Conservation (phyloP, 1,284 basidiomycete species). For the Ustilago esculenta region DNA sequence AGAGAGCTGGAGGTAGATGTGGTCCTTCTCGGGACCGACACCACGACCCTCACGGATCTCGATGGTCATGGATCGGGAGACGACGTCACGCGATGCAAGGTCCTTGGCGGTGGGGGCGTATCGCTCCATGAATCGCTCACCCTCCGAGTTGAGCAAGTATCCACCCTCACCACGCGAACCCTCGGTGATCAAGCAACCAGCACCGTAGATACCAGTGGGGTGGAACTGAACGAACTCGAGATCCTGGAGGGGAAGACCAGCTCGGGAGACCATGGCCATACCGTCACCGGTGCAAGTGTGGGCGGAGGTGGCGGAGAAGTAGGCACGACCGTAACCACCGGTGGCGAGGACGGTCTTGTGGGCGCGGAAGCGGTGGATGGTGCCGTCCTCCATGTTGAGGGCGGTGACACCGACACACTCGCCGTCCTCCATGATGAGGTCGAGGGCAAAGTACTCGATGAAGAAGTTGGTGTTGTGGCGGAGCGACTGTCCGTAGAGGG, state of each 20-base stretch:
- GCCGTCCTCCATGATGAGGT: slow-evolving; percentile 97
- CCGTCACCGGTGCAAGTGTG: slow-evolving; percentile 99
- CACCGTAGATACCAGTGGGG: slow-evolving; percentile 99
- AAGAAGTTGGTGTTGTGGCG: slow-evolving; percentile 99
- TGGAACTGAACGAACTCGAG: slow-evolving; percentile 99
- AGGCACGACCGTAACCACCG: slow-evolving; percentile 96
- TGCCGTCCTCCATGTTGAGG: slow-evolving; percentile 99
- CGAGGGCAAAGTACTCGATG: slow-evolving; percentile 96
- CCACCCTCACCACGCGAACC: slow-evolving; percentile 99
- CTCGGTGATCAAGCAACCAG: slow-evolving; percentile 98
- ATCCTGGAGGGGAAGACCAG: slow-evolving; percentile 96
- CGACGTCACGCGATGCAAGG: slow-evolving; percentile 98
- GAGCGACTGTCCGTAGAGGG: slow-evolving; percentile 97
- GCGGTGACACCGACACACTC: slow-evolving; percentile 99
- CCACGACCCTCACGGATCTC: slow-evolving; percentile 99
- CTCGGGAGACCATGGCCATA: slow-evolving; percentile 97
- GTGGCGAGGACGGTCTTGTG: slow-evolving; percentile 99
- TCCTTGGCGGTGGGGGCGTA: slow-evolving; percentile 98
- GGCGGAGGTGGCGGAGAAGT: slow-evolving; percentile 98
- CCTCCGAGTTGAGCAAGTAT: slow-evolving; percentile 97
- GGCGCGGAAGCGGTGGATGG: slow-evolving; percentile 95
- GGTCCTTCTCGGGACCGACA: slow-evolving; percentile 98
- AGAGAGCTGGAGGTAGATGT: slow-evolving; percentile 95
- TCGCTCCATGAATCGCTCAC: slow-evolving; percentile 99
- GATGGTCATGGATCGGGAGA: slow-evolving; percentile 98